Conservation (phyloP, 306 rosid species). For the Styphnolobium japonicum region DNA sequence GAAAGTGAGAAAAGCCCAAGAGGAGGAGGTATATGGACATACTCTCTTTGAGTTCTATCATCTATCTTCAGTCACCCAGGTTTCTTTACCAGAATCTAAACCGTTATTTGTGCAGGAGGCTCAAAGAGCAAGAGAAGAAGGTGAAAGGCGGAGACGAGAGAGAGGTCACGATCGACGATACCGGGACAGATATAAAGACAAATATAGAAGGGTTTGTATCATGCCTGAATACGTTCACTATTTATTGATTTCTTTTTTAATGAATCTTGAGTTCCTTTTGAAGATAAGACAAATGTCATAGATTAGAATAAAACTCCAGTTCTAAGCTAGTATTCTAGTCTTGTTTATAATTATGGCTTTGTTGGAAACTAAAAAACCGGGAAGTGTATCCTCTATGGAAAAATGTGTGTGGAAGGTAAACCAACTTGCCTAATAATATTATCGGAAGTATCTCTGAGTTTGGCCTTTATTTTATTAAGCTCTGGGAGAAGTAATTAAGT, state of each 20-base stretch:
- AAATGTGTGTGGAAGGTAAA: not conserved
- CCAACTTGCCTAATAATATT: not conserved
- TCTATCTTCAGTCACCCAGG: not conserved
- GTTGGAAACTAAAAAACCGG: not conserved
- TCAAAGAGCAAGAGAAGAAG: constrained; percentile 95
- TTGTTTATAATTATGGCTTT: not conserved
- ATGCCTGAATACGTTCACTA: not conserved
- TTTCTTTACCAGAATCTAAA: constrained; percentile 11
- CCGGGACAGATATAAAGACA: constrained; percentile 73
- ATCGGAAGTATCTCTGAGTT: not conserved
- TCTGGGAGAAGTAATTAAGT: not conserved
- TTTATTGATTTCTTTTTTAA: not conserved
- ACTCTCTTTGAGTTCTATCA: not conserved
- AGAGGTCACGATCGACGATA: constrained; percentile 70
- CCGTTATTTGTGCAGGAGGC: constrained; percentile 70
- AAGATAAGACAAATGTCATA: constrained; percentile 4
- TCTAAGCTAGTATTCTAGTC: not conserved
- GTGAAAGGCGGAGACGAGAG: constrained; percentile 81
- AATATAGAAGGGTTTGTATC: constrained; percentile 61
- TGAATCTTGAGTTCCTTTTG: constrained; percentile 3
- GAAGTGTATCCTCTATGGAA: not conserved
- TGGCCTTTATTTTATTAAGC: not conserved
- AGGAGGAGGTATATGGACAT: constrained; percentile 68
- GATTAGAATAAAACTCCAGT: not conserved
- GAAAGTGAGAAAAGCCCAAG: constrained; percentile 70